Conservation (phyloP, 2,329 filamentous ascomycete genomes). For the Colletotrichum zoysiae region DNA sequence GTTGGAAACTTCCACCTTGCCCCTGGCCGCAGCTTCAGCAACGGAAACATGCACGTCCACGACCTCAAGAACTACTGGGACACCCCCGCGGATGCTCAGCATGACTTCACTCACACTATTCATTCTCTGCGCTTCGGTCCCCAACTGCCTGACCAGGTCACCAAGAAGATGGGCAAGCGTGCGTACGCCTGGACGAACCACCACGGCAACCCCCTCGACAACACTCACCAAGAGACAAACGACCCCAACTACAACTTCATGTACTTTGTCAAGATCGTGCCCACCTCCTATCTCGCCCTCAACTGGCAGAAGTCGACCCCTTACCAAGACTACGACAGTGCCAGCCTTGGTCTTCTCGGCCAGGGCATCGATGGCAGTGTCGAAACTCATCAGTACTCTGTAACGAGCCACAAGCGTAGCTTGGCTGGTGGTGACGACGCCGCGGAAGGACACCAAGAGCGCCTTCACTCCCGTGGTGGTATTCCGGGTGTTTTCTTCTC, state of each 20-base stretch:
- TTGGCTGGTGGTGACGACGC: constrained; percentile 85
- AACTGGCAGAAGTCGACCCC: constrained; percentile 79
- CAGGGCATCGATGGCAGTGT: constrained; percentile 80
- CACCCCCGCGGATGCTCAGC: constrained; percentile 73
- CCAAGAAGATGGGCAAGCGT: constrained; percentile 67
- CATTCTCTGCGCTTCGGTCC: constrained; percentile 94
- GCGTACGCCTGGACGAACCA: constrained; percentile 83
- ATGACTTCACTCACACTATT: constrained; percentile 91
- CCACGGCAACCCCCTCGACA: constrained; percentile 92
- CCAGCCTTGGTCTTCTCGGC: constrained; percentile 77
- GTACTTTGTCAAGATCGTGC: constrained; percentile 99
- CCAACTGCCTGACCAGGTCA: constrained; percentile 81
- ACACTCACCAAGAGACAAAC: constrained; percentile 78
- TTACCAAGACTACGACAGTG: constrained; percentile 61
- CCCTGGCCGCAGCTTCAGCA: constrained; percentile 94
- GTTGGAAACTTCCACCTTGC: constrained; percentile 99
- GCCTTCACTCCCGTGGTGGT: constrained; percentile 87
- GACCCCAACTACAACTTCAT: constrained; percentile 95
- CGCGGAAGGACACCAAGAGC: constrained; percentile 90
- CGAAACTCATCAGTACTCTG: constrained; percentile 98
- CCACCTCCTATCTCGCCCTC: constrained; percentile 92
- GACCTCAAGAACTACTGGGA: constrained; percentile 97
- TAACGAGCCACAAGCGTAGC: constrained; percentile 95
- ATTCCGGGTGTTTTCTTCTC: constrained; percentile 99
- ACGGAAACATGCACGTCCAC: constrained; percentile 96